Evolutionary conservation across 257 asterid species (phyloP).

Genomic region (Verbascum thapsus): DNA sequence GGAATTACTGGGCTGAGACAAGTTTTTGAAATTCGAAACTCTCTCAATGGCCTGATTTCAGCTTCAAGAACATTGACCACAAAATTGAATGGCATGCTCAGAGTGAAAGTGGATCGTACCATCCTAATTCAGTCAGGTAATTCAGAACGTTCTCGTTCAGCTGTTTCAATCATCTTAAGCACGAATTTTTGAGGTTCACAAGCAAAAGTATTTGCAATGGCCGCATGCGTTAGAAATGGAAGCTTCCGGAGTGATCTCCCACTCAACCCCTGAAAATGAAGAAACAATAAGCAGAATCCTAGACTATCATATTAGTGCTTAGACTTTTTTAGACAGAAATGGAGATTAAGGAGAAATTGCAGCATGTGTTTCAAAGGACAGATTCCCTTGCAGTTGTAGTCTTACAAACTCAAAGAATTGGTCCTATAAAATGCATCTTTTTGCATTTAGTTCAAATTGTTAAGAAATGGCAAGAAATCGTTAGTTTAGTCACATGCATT

Average conservation of each 20-base stretch:
- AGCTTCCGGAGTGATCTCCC: constrained; percentile 96
- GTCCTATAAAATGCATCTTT: too few species aligned
- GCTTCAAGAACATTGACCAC: neutral
- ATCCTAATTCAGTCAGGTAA: constrained; percentile 50
- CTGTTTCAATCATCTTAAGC: constrained; percentile 71
- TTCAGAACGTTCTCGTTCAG: constrained; percentile 67
- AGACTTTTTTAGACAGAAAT: neutral
- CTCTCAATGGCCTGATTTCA: neutral
- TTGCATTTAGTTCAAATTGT: too few species aligned
- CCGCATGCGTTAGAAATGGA: constrained; percentile 90
- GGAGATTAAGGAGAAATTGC: too few species aligned
- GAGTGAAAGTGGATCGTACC: constrained; percentile 16
- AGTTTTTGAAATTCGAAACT: constrained; percentile 6
- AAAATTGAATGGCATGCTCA: neutral
- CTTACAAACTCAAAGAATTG: too few species aligned
- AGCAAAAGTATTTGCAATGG: constrained; percentile 62
- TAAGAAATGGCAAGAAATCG: too few species aligned
- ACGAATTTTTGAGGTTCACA: constrained; percentile 65
- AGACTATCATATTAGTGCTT: constrained; percentile 12
- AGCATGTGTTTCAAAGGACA: too few species aligned
- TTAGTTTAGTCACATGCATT: too few species aligned
- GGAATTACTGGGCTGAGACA: neutral
- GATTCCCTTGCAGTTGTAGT: too few species aligned
- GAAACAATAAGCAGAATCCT: constrained; percentile 15
- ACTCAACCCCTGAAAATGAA: constrained; percentile 78